Evolutionary conservation across 352 stramenopile species (phyloP).

Genomic region (Phytophthora rubi): DNA sequence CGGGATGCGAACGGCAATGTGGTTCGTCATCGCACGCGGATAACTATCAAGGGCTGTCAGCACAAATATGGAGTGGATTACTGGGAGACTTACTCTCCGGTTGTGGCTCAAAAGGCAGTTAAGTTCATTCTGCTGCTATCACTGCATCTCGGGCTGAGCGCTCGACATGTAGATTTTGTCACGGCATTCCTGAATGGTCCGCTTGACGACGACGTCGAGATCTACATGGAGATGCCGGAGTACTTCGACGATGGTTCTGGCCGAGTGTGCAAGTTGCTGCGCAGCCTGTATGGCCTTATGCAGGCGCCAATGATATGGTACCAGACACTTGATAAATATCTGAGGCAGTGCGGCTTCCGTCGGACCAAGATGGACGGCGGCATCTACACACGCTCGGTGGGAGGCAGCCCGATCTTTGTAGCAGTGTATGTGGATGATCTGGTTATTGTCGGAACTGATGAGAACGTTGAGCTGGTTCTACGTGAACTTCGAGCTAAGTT

Average conservation of each 20-base stretch:
- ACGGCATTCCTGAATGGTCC: constrained; percentile 1
- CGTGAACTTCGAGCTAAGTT: constrained; percentile 8
- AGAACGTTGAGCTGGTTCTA: constrained; percentile 11
- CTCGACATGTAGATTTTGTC: too few species aligned
- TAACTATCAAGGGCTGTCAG: constrained; percentile 13
- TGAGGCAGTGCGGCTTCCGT: constrained; percentile 2
- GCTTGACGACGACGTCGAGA: constrained; percentile 6
- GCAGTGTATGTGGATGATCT: constrained; percentile 15
- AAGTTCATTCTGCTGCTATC: neutral
- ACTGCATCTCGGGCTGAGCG: too few species aligned
- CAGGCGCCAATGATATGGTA: constrained; percentile 7
- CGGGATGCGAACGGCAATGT: neutral
- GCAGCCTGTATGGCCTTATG: too few species aligned
- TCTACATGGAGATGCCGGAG: constrained; percentile 18
- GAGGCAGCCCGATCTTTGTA: constrained; percentile 10
- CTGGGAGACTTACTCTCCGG: constrained; percentile 17
- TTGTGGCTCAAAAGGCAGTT: neutral
- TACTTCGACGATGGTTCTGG: constrained; percentile 10
- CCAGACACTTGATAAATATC: constrained; percentile 13
- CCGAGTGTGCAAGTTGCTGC: too few species aligned
- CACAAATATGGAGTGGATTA: constrained; percentile 1
- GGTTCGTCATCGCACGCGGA: neutral
- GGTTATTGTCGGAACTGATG: constrained; percentile 1
- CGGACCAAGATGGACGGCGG: constrained; percentile 14
- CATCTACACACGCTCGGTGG: constrained; percentile 9